phyloP scores from a whole-genome alignment of 768 basidiomycete genomes.

The Kwoniella heveanensis region DNA sequence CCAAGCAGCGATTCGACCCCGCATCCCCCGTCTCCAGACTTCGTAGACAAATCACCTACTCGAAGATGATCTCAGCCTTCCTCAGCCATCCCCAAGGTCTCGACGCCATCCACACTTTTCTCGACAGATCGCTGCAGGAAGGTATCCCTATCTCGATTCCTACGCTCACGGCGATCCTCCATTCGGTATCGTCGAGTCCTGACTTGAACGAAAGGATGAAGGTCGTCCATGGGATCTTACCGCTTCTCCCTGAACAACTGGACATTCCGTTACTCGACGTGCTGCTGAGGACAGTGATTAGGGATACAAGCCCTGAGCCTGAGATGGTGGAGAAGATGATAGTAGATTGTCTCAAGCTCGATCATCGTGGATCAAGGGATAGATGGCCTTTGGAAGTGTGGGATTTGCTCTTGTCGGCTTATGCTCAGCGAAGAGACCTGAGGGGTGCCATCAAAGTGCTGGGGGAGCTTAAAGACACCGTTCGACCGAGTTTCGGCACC shows the following conservation, averaged over 20 bases:
- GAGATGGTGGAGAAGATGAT: slow-evolving; percentile 33
- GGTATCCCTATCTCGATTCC: slow-evolving; percentile 14
- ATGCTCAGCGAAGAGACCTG: slow-evolving; percentile 20
- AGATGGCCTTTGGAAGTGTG: slow-evolving; percentile 36
- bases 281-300: slow-evolving; percentile 16
- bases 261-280: slow-evolving; percentile 32
- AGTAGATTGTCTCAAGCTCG: slow-evolving; percentile 19
- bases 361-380: neutral
- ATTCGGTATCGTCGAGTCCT: slow-evolving; percentile 3
- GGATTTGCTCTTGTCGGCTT: slow-evolving; percentile 27
- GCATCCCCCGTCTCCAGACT: neutral
- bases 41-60: slow-evolving; percentile 20
- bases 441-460: slow-evolving; percentile 21
- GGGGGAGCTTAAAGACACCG: slow-evolving; percentile 14
- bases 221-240: slow-evolving; percentile 14
- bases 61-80: slow-evolving; percentile 13
- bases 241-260: slow-evolving; percentile 20
- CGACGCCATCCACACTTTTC: slow-evolving; percentile 3
- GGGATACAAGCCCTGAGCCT: slow-evolving; percentile 15
- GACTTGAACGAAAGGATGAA: neutral
- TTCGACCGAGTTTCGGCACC: too few species aligned
- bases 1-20: slow-evolving; percentile 1
- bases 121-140: slow-evolving; percentile 10
- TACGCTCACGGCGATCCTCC: slow-evolving; percentile 15
- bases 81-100: slow-evolving; percentile 16